These are phyloP conservation scores for Knoxia roxburghii DNA, from an alignment of 257 asterid genomes.

Conservation along the genomic window DNA sequence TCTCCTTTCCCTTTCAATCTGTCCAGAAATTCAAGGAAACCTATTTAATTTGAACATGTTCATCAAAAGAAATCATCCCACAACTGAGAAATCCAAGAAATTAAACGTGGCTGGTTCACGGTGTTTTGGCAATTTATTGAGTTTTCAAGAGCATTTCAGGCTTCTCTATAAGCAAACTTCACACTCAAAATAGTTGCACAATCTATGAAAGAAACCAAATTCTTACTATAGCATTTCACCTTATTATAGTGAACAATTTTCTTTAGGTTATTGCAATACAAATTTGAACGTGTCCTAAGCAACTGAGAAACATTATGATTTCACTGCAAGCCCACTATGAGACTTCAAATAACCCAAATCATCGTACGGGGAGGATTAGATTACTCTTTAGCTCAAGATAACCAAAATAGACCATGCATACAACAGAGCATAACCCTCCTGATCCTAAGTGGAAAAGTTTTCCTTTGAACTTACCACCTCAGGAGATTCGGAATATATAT, in stretches of 20 bases:
- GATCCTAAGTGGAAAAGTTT: slow-evolving; percentile 5
- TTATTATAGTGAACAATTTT: neutral
- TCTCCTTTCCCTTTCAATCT: too few relatives aligned
- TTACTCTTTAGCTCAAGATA: neutral
- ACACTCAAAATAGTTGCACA: neutral
- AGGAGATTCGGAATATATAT: slow-evolving; percentile 80
- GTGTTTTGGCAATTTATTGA: neutral
- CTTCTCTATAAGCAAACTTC: neutral
- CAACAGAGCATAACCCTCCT: neutral
- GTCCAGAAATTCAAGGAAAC: too few relatives aligned
- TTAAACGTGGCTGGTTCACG: neutral
- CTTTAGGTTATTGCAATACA: neutral
- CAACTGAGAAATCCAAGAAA: neutral
- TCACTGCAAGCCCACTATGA: neutral
- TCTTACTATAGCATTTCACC: neutral
- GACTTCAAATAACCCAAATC: neutral
- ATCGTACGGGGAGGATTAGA: neutral
- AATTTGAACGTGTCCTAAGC: neutral
- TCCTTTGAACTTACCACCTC: slow-evolving; percentile 56
- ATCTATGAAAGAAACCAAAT: neutral
- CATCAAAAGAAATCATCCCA: neutral
- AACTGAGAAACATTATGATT: neutral
- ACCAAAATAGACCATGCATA: neutral
- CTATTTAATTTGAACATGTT: neutral
- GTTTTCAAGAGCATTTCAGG: slow-evolving; percentile 4